Conservation (phyloP, 768 basidiomycete species). For the Suillus paluster region DNA sequence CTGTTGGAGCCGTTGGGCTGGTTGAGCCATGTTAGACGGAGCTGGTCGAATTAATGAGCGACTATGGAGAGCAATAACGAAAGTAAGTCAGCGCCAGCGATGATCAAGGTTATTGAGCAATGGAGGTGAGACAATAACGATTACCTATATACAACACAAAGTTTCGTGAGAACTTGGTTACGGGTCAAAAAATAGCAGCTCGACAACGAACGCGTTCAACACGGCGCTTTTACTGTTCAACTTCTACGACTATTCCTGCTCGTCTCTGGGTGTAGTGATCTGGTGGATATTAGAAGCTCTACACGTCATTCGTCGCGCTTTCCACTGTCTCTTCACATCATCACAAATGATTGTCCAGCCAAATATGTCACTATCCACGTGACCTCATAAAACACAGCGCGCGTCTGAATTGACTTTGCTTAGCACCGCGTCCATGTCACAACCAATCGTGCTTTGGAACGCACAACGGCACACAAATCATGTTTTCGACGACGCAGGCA, state of each 20-base stretch:
- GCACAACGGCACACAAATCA: constrained; percentile 9
- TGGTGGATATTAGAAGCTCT: too few species aligned
- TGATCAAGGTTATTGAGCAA: constrained; percentile 19
- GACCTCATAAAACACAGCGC: constrained; percentile 11
- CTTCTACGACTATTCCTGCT: not conserved
- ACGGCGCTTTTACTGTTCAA: not conserved
- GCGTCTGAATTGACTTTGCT: not conserved
- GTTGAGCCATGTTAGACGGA: constrained; percentile 33
- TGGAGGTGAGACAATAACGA: constrained; percentile 21
- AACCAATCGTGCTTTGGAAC: constrained; percentile 18
- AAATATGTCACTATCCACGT: constrained; percentile 7
- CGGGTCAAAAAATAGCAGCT: constrained; percentile 8
- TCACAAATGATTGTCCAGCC: not conserved
- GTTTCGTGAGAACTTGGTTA: constrained; percentile 18
- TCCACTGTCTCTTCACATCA: not conserved
- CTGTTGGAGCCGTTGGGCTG: constrained; percentile 44
- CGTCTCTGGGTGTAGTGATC: too few species aligned
- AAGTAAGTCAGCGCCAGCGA: constrained; percentile 32
- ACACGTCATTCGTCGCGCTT: not conserved
- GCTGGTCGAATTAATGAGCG: constrained; percentile 21
- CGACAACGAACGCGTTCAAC: not conserved
- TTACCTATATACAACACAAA: not conserved
- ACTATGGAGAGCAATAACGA: constrained; percentile 19
- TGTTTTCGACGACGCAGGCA: constrained; percentile 22
- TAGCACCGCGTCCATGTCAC: constrained; percentile 1